These are phyloP conservation scores for Diaporthe sp. DNA, from an alignment of 2,329 filamentous ascomycete species.

Conservation along the genomic window DNA sequence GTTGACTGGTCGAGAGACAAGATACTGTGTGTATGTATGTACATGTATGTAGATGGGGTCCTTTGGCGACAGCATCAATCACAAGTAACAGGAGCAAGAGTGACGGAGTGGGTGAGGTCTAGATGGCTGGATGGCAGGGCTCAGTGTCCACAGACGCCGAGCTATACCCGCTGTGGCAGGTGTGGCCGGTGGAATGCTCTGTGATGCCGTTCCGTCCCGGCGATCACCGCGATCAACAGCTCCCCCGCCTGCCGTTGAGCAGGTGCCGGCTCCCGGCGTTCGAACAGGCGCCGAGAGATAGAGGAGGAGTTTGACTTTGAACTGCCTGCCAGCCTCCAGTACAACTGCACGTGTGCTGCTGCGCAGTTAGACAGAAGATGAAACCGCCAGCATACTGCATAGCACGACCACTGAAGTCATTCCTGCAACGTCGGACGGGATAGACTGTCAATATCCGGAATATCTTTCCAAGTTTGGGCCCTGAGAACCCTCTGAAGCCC, in stretches of 20 bases:
- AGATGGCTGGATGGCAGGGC: background rate
- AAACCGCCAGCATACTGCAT: conserved; percentile 4
- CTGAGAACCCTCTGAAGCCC: background rate
- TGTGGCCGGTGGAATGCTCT: conserved; percentile 3
- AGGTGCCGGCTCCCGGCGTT: conserved; percentile 5
- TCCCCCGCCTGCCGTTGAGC: conserved; percentile 2
- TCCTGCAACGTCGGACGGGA: conserved; percentile 10
- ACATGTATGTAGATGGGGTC: background rate
- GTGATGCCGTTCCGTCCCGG: conserved; percentile 15
- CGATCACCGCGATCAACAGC: conserved; percentile 4
- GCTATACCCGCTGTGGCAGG: conserved; percentile 13
- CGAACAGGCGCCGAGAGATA: too few species aligned
- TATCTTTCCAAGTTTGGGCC: background rate
- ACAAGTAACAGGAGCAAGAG: background rate
- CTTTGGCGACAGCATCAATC: background rate
- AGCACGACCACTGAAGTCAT: background rate
- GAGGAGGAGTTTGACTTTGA: background rate
- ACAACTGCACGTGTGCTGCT: background rate
- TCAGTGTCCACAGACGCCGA: background rate
- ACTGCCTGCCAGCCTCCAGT: too few species aligned
- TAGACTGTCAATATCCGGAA: background rate
- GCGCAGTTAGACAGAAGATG: background rate
- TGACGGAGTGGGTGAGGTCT: background rate
- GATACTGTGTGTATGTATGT: background rate
- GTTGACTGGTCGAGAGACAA: background rate